phyloP scores from a whole-genome alignment of 257 asterid species.

The Echium plantagineum region DNA sequence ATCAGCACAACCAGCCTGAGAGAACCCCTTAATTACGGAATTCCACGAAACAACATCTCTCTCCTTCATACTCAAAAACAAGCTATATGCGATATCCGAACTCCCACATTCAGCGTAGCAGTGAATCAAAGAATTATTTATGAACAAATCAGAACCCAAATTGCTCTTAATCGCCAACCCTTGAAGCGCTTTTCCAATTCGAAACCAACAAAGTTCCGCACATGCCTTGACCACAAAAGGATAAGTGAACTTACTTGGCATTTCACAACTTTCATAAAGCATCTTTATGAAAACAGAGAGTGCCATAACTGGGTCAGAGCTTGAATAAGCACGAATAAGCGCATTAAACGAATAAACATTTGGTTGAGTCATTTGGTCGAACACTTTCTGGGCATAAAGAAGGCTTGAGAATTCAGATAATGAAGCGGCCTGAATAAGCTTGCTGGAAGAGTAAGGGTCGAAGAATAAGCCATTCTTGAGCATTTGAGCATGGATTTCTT shows the following conservation, averaged over 20 bases:
- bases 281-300: constrained; percentile 32
- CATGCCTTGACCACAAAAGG: constrained; percentile 76
- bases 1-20: constrained; percentile 31
- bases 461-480: constrained; percentile 50
- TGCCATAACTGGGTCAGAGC: constrained; percentile 26
- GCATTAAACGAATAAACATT: constrained; percentile 65
- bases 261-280: constrained; percentile 29
- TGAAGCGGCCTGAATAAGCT: constrained; percentile 45
- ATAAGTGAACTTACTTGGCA: constrained; percentile 58
- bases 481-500: constrained; percentile 68
- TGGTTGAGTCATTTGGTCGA: constrained; percentile 68
- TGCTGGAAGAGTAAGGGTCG: constrained; percentile 68
- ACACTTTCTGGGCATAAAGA: constrained; percentile 55
- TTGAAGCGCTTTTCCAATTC: constrained; percentile 53
- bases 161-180: constrained; percentile 64
- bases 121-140: constrained; percentile 49
- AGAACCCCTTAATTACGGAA: constrained; percentile 61
- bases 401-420: constrained; percentile 45
- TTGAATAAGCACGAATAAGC: constrained; percentile 52
- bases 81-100: constrained; percentile 39
- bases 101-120: constrained; percentile 55
- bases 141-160: constrained; percentile 41
- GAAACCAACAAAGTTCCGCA: constrained; percentile 33
- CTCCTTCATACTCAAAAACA: constrained; percentile 38
- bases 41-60: constrained; percentile 84